Conservation (phyloP, 2,329 filamentous ascomycete genomes). For the Knoxdaviesia proteae region DNA sequence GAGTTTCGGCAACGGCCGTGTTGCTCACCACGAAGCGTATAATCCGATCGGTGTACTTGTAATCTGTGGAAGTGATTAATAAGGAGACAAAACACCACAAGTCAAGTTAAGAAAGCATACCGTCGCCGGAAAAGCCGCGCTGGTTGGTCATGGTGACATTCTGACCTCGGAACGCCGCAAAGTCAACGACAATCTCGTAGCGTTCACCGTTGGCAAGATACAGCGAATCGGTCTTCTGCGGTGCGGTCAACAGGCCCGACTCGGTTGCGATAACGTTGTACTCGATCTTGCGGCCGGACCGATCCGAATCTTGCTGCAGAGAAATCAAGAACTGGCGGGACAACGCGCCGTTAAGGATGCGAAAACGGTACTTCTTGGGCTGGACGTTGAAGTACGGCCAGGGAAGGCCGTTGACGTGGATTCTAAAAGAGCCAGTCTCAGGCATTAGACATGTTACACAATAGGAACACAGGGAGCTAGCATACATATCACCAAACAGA, state of each 20-base stretch:
- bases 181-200: conserved; percentile 37
- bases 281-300: conserved; percentile 13
- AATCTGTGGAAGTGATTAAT: conserved; percentile 14
- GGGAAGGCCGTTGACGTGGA: conserved; percentile 25
- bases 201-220: conserved; percentile 33
- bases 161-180: conserved; percentile 23
- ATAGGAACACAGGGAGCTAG: neutral
- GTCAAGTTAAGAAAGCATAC: neutral
- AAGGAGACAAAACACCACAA: neutral
- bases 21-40: conserved; percentile 29
- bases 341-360: conserved; percentile 28
- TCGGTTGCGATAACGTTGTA: conserved; percentile 35
- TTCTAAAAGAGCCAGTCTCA: neutral
- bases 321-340: conserved; percentile 26
- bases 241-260: conserved; percentile 21
- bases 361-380: conserved; percentile 37
- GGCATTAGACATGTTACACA: neutral
- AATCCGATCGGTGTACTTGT: conserved; percentile 26
- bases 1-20: conserved; percentile 14
- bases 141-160: conserved; percentile 19
- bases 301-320: conserved; percentile 9
- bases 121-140: conserved; percentile 4
- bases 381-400: conserved; percentile 39
- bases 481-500: conserved; percentile 29
- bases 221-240: conserved; percentile 1